A percentile compares a stretch with the other conserved stretches of the same genome.
Conservation (phyloP, 176 grass and related monocot genomes). For the Oryza punctata region DNA sequence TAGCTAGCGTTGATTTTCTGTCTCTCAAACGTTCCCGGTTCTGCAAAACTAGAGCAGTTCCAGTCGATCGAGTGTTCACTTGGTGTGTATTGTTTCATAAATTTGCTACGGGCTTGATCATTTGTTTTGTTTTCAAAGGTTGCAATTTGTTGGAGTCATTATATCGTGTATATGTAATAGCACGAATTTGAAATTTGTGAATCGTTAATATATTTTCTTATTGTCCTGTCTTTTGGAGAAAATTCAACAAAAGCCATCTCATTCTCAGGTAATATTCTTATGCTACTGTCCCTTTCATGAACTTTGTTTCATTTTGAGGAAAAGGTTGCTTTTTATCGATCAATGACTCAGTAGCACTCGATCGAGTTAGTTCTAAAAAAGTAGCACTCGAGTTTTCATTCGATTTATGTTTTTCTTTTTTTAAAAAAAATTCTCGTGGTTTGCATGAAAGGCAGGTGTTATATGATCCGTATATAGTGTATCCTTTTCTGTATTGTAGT, state of each 20-base stretch:
- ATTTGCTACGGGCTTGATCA: not conserved
- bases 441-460: too few species aligned
- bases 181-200: not conserved
- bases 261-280: not conserved
- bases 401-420: too few species aligned
- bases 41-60: slow-evolving; percentile 18
- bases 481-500: too few species aligned
- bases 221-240: not conserved
- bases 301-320: not conserved
- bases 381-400: too few species aligned
- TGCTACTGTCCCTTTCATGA: not conserved
- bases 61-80: not conserved
- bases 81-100: not conserved
- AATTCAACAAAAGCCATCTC: slow-evolving; percentile 25
- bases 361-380: too few species aligned
- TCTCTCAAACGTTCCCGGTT: slow-evolving; percentile 2
- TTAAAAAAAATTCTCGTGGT: too few species aligned
- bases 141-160: not conserved
- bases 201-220: not conserved
- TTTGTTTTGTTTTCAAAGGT: not conserved
- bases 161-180: slow-evolving; percentile 11
- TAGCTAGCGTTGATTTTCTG: not conserved
- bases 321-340: too few species aligned
- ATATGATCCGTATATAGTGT: too few species aligned
- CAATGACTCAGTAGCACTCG: too few species aligned